Base-by-base conservation (phyloP, 495 filamentous ascomycete species). In the Physcia stellaris region DNA sequence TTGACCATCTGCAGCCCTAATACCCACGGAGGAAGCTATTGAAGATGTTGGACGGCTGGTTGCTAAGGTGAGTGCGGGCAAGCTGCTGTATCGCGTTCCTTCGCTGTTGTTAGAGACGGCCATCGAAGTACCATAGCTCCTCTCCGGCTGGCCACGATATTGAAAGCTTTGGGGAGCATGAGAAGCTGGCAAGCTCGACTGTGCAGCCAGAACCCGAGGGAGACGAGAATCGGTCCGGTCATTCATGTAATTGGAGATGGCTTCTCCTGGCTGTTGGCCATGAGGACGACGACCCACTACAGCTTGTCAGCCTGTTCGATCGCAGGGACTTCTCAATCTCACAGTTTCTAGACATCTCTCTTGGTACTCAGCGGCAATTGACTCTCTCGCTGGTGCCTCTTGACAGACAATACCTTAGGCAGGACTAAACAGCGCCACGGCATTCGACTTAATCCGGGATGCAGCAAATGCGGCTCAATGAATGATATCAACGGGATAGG, bases 21-120 rank as follows among this genome's bases (percentile, higher is more conserved):
- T 28, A 17, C 23, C 37, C 24, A 40, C 22, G 17, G 37, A 42
- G 11, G 40, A 36, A 7, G 10, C 11, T n/a, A 27, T n/a, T 4
- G 40, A 42, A 12, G 32, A 17, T 23, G 19, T 35, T 12, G 19
- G 13, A 10, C 15, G 21, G 29, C 40, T 42, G n/a, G 40, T 35
- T 24, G 30, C 40, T 15, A 20, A 35, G 13, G 40, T 35, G 24
- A 42, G 11, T 21, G 40, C 40, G 9, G 40, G 30, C 26, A 42
- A 24, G 13, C 32, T 10, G 19, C 29, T 30, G n/a, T 3, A 15
- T n/a, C 4, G 33, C 13, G 32, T 42, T 9, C 18, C 27, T 9
- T 23, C 36, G 9, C 32, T 27, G 13, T 12, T 27, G 11, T 30
- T 42, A 4, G 32, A 42, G 7, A 29, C 21, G 24, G 36, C 9